Evolutionary conservation across 257 asterid species (phyloP).

Genomic region (Petrea volubilis): DNA sequence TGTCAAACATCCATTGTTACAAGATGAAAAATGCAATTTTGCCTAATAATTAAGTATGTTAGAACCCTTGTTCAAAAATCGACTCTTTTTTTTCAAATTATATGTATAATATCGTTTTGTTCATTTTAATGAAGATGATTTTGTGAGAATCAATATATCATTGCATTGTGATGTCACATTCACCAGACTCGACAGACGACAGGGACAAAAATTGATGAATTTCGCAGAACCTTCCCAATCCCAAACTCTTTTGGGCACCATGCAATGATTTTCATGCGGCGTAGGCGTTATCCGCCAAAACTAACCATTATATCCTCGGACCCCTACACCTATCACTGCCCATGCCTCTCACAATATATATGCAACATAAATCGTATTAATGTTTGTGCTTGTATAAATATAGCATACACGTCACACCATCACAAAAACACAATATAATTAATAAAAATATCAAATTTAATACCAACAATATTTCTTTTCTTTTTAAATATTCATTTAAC

Average conservation of each 20-base stretch:
- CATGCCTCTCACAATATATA: background rate
- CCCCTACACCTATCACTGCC: background rate
- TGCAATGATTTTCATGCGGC: conserved; percentile 14
- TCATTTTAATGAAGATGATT: background rate
- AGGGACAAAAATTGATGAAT: conserved; percentile 34
- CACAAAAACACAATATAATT: background rate
- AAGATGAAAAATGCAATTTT: no score
- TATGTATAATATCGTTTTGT: background rate
- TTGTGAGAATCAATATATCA: background rate
- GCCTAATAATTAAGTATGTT: no score
- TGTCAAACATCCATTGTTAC: no score
- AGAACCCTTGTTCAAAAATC: no score
- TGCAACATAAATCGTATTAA: background rate
- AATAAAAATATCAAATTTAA: background rate
- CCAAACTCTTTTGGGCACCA: conserved; percentile 13
- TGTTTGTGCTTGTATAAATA: background rate
- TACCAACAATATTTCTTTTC: no score
- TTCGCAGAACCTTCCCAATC: conserved; percentile 42
- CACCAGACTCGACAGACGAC: conserved; percentile 1
- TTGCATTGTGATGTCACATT: conserved; percentile 16
- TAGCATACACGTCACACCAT: background rate
- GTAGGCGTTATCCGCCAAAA: conserved; percentile 2
- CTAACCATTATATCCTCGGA: background rate
- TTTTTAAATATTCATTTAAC: background rate
- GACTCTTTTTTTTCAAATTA: no score